A percentile compares a stretch with the other conserved stretches of the same genome.
phyloP scores from a whole-genome alignment of 1,284 basidiomycete genomes.

The Tilletia caries region DNA sequence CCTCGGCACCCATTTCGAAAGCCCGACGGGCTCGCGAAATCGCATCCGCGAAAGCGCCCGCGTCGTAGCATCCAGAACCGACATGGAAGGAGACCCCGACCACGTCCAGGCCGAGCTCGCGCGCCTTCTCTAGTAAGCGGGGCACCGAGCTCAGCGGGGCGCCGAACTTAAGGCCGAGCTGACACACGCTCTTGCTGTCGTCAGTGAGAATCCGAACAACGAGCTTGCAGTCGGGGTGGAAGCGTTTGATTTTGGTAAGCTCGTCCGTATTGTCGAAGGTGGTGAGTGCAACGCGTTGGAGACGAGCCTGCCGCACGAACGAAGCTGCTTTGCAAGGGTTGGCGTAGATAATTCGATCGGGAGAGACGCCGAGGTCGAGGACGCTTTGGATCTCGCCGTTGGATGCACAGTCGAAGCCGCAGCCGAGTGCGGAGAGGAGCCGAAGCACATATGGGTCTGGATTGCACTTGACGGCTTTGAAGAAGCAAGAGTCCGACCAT shows the following conservation, averaged over 20 bases:
- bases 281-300: constrained; percentile 80
- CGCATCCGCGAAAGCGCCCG: constrained; percentile 83
- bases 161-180: constrained; percentile 95
- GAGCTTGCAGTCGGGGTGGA: constrained; percentile 77
- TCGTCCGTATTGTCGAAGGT: constrained; percentile 99
- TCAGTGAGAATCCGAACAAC: constrained; percentile 94
- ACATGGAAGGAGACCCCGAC: constrained; percentile 98
- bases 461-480: constrained; percentile 87
- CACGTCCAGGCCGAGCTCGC: constrained; percentile 76
- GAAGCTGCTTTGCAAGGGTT: constrained; percentile 98
- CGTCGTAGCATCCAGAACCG: constrained; percentile 92
- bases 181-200: constrained; percentile 89
- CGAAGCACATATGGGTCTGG: constrained; percentile 91
- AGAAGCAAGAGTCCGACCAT: constrained; percentile 12
- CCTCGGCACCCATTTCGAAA: constrained; percentile 81
- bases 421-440: constrained; percentile 80
- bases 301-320: constrained; percentile 81
- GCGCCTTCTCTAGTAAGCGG: constrained; percentile 73
- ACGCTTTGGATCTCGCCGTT: constrained; percentile 86
- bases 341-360: constrained; percentile 83
- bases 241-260: constrained; percentile 85
- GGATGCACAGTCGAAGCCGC: constrained; percentile 98
- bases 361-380: constrained; percentile 63
- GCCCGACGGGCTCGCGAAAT: constrained; percentile 75
- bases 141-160: constrained; percentile 80